Base-by-base conservation (phyloP, 192 early-diverging fungal genomes). In the Backusella australiensis region DNA sequence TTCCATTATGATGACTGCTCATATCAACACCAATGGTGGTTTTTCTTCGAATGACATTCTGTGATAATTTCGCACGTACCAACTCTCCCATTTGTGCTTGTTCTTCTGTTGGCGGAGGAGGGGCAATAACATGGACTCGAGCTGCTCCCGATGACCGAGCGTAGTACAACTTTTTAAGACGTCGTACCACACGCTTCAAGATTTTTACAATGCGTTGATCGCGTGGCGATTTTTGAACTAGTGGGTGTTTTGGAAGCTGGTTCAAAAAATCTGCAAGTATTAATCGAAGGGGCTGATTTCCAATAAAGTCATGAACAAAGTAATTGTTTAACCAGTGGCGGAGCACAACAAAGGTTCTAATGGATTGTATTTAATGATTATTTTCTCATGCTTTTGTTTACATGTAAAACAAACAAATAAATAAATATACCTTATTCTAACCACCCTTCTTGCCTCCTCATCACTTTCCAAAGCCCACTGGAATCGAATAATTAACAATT, bases 271-370 rank as follows among this genome's bases (percentile, higher is more conserved):
- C 42, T 1, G 82, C 82, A 15, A 88, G 44, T 3, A 82, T 86
- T 0, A 69, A 59, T 15, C 87, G 79, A 6, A 90, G 72, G n/a
- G 67, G 34, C n/a, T 78, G 78, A 35, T 77, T 85, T 7, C 72
- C 81, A 53, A 81, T 83, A 73, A 90, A 90, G 39, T 90, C 89
- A 66, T 86, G 83, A 3, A 85, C 80, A 69, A 88, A 90, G 68
- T 89, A 90, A 71, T 89, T 89, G 17, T 84, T 69, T 14, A 90
- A 76, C 89, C 89, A 90, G 49, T 89, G 88, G 4, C 89, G 85
- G 49, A 90, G 71, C 1, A 84, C 82, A 6, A 90, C 86, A 85
- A 90, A 90, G 7, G 87, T 86, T 77, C 82, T 83, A 44, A 56
- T 41, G 23, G 67, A 35, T 26, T 9, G 6, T 52, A n/a, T 4